A percentile compares a stretch with the other conserved stretches of the same genome.
Conservation (phyloP, 208 protist genomes). For the Crithidia fasciculata region DNA sequence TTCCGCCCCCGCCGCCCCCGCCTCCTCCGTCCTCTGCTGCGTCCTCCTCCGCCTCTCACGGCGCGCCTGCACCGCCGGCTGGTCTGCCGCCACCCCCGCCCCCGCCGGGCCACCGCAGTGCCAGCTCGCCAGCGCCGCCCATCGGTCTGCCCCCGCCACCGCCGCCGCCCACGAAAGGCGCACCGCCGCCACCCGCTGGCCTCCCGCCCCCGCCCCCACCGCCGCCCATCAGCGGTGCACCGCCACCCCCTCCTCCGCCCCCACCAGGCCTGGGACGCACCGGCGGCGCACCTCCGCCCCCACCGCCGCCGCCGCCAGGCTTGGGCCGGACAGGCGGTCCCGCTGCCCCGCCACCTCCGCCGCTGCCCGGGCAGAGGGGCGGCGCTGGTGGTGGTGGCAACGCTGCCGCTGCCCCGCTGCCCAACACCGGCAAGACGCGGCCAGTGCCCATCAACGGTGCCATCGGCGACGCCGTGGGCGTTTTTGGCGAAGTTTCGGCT, state of each 20-base stretch:
- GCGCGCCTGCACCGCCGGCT: neutral
- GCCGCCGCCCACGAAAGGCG: conserved; percentile 3
- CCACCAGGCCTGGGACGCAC: neutral
- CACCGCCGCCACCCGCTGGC: conserved; percentile 1
- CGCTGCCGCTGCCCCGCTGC: neutral
- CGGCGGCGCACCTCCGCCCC: conserved; percentile 4
- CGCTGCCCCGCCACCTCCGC: conserved; percentile 4
- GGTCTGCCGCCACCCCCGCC: conserved; percentile 29
- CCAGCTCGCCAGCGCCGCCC: conserved; percentile 1
- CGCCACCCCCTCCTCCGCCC: conserved; percentile 3
- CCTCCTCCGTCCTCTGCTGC: neutral
- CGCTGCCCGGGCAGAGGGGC: neutral
- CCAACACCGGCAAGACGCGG: conserved; percentile 41
- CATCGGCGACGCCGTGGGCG: conserved; percentile 34
- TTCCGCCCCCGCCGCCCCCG: conserved; percentile 11
- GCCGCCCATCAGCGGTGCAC: neutral
- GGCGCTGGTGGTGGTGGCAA: neutral
- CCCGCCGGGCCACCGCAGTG: neutral
- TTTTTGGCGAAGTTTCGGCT: conserved; percentile 29
- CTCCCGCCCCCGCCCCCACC: conserved; percentile 1
- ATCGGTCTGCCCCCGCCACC: conserved; percentile 1
- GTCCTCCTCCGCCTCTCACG: no score
- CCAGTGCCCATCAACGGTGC: conserved; percentile 62
- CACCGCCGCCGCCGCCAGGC: conserved; percentile 20
- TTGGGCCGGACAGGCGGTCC: neutral